phyloP scores from a whole-genome alignment of 192 early-diverging fungal species.

The Gryganskiella cystojenkinii region DNA sequence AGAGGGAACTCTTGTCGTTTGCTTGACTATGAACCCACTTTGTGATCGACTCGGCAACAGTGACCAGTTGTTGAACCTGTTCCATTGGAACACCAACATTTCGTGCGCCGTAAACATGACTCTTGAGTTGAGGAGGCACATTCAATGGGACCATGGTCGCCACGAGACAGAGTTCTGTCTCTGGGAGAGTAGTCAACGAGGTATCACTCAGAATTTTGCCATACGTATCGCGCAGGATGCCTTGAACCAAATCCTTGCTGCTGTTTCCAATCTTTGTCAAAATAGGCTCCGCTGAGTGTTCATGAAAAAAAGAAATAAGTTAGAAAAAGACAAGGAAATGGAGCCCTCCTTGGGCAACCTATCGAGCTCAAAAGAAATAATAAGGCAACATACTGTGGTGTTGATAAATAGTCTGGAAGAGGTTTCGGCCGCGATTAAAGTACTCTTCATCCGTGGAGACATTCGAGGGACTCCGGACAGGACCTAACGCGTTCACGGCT shows the following conservation, averaged over 20 bases:
- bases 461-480: conserved; percentile 15
- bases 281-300: conserved; percentile 28
- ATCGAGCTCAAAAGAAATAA: background rate
- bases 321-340: conserved; percentile 3
- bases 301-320: background rate
- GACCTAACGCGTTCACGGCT: conserved; percentile 21
- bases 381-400: conserved; percentile 25
- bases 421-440: conserved; percentile 22
- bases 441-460: conserved; percentile 18
- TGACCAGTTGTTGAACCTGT: conserved; percentile 34
- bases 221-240: conserved; percentile 31
- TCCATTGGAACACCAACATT: conserved; percentile 49
- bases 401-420: conserved; percentile 42
- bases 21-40: conserved; percentile 23
- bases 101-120: conserved; percentile 35
- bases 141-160: conserved; percentile 30
- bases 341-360: no score
- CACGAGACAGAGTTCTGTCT: conserved; percentile 44
- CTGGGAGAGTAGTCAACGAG: conserved; percentile 14
- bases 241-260: conserved; percentile 28
- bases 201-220: conserved; percentile 33
- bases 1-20: conserved; percentile 42
- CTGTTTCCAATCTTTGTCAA: conserved; percentile 44
- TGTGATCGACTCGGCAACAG: conserved; percentile 35
- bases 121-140: conserved; percentile 42